These are phyloP conservation scores for Microascus cirrosus DNA, from an alignment of 2,329 filamentous ascomycete species.

Conservation along the genomic window DNA sequence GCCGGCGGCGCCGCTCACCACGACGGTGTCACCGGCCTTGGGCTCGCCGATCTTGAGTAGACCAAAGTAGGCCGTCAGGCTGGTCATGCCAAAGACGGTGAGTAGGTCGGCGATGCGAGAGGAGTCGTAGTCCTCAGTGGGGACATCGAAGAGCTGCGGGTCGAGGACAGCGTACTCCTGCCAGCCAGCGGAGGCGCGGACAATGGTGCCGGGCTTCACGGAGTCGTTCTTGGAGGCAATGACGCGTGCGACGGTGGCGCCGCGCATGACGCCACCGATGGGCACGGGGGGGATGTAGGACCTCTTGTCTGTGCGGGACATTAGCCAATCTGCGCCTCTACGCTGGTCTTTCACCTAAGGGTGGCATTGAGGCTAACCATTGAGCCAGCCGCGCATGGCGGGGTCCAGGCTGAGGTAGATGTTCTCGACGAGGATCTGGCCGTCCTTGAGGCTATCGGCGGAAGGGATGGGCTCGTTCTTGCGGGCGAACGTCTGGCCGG, in stretches of 20 bases:
- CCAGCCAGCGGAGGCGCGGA: slow-evolving; percentile 49
- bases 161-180: slow-evolving; percentile 50
- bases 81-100: slow-evolving; percentile 54
- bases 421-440: slow-evolving; percentile 48
- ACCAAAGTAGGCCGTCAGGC: slow-evolving; percentile 67
- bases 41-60: slow-evolving; percentile 58
- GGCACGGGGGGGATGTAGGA: slow-evolving; percentile 60
- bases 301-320: slow-evolving; percentile 23
- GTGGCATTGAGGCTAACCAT: slow-evolving; percentile 25
- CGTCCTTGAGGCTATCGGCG: slow-evolving; percentile 45
- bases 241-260: slow-evolving; percentile 47
- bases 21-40: slow-evolving; percentile 60
- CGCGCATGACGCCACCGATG: slow-evolving; percentile 59
- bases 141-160: slow-evolving; percentile 28
- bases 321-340: neutral
- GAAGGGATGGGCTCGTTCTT: slow-evolving; percentile 39
- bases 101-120: slow-evolving; percentile 43
- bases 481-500: slow-evolving; percentile 52
- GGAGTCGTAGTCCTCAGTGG: slow-evolving; percentile 14
- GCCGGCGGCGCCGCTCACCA: slow-evolving; percentile 67
- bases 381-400: slow-evolving; percentile 66
- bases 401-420: slow-evolving; percentile 62
- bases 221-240: slow-evolving; percentile 45
- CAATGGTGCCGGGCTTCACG: slow-evolving; percentile 46
- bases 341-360: neutral